Base-by-base conservation (phyloP, 371 early-diverging fungal genomes). In the Actinomucor elegans region DNA sequence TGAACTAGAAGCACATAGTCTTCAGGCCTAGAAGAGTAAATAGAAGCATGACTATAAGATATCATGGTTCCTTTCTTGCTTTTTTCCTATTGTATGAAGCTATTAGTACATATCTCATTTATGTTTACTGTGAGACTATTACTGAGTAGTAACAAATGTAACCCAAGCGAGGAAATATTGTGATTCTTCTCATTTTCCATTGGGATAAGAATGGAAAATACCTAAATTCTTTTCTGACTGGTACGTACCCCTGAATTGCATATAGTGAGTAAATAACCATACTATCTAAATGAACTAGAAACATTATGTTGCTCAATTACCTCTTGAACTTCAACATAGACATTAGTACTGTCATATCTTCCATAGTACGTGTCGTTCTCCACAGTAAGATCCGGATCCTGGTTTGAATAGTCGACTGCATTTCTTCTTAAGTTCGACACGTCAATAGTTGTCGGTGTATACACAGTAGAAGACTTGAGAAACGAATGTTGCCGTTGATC, bases 131-230 rank as follows among this genome's bases (percentile, higher is more conserved):
- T n/a, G n/a, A n/a, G n/a, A n/a, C n/a, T n/a, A 35, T 48, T 48
- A 57, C 61, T 29, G 71, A 73, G 59, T 77, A 77, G 37, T 71
- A 70, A 7, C 74, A 73, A 54, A 79, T 75, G 57, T 77, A 79
- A 0, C 76, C 69, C 3, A 73, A 61, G n/a, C 69, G 43, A 11
- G 81, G 81, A 40, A 75, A 79, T 24, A 79, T 66, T 48, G 72
- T 71, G 27, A 81, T 61, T 14, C 71, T 72, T 32, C 67, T 60
- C 81, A 81, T 81, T 32, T 75, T 59, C 81, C 79, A 81, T 24
- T 65, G 77, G 1, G 81, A 63, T 17, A 81, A 48, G 41, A 73
- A 68, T 2, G 77, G 72, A 17, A 79, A 64, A 37, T 72, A 81
- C 1, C 79, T 75, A 53, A 71, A 65, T 24, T 71, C 70, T 12